Base-by-base conservation (phyloP, 2,329 filamentous ascomycete genomes). In the Colletotrichum ledebouriae region DNA sequence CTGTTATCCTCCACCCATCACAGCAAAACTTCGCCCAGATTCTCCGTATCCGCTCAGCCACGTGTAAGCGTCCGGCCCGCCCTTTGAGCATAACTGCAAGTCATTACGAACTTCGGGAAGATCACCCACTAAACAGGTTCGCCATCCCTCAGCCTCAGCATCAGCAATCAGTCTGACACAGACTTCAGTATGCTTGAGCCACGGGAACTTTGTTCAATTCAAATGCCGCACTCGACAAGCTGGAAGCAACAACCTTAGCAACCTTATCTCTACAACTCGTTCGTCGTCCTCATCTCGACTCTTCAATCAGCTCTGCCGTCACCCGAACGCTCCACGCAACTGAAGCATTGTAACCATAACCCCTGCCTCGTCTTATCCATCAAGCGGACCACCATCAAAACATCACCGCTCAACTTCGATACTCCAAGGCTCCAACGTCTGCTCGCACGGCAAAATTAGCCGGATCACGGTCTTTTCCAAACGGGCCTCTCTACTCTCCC, bases 111-210 rank as follows among this genome's bases (percentile, higher is more conserved):
- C 22, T 22, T 22, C 22, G 49, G 41, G 60, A 59, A 64, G 46
- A 53, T 59, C 52, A 52, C 59, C 64, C 59, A 59, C 64, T 64
- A 47, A 58, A 59, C 46, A 64, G 34, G 52, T 61, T 68, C 9
- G 33, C 41, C 29, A 22, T 57, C 37, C 13, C 44, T 52, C 13
- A 58, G 53, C 53, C 53, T 63, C 61, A 59, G 42, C 55, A 63
- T 63, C 61, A 59, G 42, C 55, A 63, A 41, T 55, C 41, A 47
- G 56, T 42, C 53, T 47, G 59, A 64, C n/a, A 62, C 60, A 50
- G 20, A 44, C 15, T 42, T 25, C 6, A 20, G 3, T 34, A 13
- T 20, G 9, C 41, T 37, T 41, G 12, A 55, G 33, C 10, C 11
- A 17, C 56, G 11, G 46, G 46, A 25, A 34, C 39, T 37, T 37